Percentiles rank a stretch among this genome's conserved stretches.
Evolutionary conservation across 129 eudicot species (phyloP).

Genomic region (Flaveria trinervia): DNA sequence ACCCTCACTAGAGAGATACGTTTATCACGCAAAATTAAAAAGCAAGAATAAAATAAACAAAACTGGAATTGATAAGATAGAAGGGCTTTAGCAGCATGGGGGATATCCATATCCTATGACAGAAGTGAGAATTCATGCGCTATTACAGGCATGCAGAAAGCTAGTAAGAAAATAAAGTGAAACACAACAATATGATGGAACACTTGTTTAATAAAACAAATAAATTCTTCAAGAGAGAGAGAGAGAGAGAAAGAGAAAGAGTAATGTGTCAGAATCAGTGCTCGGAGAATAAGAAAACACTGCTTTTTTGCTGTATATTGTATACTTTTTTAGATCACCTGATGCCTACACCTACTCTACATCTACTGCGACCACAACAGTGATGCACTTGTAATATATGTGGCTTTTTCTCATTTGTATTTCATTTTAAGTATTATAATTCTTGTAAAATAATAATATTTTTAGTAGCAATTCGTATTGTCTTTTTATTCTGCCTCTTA

Average conservation of each 20-base stretch:
- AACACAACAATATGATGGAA: background rate
- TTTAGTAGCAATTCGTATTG: too few relatives aligned
- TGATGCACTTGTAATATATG: background rate
- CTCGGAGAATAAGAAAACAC: constrained; percentile 42
- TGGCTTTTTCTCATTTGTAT: too few relatives aligned
- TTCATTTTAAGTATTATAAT: too few relatives aligned
- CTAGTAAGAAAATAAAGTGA: constrained; percentile 9
- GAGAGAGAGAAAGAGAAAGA: background rate
- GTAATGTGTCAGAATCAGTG: constrained; percentile 24
- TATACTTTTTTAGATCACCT: constrained; percentile 35
- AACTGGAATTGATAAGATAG: constrained; percentile 24
- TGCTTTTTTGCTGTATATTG: constrained; percentile 24
- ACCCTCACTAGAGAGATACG: too few relatives aligned
- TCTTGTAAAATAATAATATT: too few relatives aligned
- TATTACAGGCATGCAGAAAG: constrained; percentile 42
- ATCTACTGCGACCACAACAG: background rate
- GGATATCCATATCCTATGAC: constrained; percentile 39
- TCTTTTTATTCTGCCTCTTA: constrained; percentile 1
- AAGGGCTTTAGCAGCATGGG: constrained; percentile 34
- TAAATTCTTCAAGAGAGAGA: background rate
- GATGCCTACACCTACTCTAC: constrained; percentile 28
- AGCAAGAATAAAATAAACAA: constrained; percentile 16
- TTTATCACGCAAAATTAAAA: too few relatives aligned
- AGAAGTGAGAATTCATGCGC: constrained; percentile 32
- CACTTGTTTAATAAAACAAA: background rate